phyloP scores from a whole-genome alignment of 2,329 filamentous ascomycete genomes.

The Trichoderma sp. region DNA sequence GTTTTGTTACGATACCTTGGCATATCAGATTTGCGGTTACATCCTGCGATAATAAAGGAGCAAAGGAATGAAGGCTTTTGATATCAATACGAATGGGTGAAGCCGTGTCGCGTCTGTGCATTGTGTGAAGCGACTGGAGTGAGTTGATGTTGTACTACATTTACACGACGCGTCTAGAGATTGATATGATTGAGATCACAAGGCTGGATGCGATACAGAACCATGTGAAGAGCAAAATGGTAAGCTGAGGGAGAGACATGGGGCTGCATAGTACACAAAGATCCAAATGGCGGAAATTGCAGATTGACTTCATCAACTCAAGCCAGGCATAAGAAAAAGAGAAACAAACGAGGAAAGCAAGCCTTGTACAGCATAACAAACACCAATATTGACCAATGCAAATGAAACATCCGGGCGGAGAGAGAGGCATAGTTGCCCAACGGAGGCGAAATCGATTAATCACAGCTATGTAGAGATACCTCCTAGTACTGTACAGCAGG shows the following conservation, averaged over 20 bases:
- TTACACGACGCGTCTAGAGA: too few species aligned
- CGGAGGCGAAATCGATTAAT: neutral
- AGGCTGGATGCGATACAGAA: too few species aligned
- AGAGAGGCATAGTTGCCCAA: neutral
- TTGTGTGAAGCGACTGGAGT: neutral
- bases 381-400: neutral
- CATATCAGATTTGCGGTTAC: neutral
- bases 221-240: neutral
- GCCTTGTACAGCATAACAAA: neutral
- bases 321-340: too few species aligned
- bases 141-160: too few species aligned
- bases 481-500: neutral
- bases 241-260: neutral
- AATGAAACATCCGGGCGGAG: neutral
- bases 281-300: too few species aligned
- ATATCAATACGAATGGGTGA: neutral
- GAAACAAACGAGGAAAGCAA: neutral
- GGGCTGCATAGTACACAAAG: neutral
- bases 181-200: too few species aligned
- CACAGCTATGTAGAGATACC: neutral
- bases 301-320: neutral
- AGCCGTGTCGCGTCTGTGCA: neutral
- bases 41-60: neutral
- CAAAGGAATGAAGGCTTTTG: neutral
- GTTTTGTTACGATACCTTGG: constrained; percentile 13